Percentiles rank a stretch among this genome's conserved stretches.
Evolutionary conservation across 192 early-diverging fungal species (phyloP).

Genomic region (Podila minutissima): DNA sequence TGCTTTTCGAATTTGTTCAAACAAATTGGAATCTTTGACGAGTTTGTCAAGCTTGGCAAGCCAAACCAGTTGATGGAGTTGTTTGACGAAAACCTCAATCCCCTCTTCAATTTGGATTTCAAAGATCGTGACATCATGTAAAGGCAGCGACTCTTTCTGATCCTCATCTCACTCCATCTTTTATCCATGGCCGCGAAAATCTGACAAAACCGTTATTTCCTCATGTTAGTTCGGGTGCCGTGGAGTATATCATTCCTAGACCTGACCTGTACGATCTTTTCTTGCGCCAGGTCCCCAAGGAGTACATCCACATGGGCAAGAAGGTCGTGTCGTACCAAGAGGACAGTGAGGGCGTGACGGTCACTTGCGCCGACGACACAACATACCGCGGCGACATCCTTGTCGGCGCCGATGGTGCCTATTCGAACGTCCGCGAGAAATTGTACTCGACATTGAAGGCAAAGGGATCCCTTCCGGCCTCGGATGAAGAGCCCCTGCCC

Average conservation of each 20-base stretch:
- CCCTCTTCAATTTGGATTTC: background rate
- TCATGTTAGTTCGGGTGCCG: background rate
- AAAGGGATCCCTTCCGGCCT: background rate
- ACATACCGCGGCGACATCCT: background rate
- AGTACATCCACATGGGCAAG: conserved; percentile 1
- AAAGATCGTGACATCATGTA: background rate
- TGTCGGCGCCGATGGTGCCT: conserved; percentile 1
- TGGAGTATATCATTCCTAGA: background rate
- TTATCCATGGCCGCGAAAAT: background rate
- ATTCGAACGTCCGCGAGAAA: background rate
- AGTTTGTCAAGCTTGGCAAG: conserved; percentile 2
- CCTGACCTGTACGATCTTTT: background rate
- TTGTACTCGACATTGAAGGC: background rate
- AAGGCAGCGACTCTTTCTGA: background rate
- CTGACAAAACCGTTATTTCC: background rate
- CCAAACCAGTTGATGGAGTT: background rate
- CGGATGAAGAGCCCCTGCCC: background rate
- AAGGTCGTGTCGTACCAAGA: background rate
- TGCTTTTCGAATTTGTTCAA: background rate
- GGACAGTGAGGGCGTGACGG: background rate
- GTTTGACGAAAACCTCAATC: background rate
- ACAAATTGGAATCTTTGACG: background rate
- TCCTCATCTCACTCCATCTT: background rate
- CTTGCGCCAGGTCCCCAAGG: background rate
- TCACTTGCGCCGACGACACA: background rate